A percentile compares a stretch with the other conserved stretches of the same genome.
phyloP scores from a whole-genome alignment of 75 land plant species.

The Pinus tabuliformis region DNA sequence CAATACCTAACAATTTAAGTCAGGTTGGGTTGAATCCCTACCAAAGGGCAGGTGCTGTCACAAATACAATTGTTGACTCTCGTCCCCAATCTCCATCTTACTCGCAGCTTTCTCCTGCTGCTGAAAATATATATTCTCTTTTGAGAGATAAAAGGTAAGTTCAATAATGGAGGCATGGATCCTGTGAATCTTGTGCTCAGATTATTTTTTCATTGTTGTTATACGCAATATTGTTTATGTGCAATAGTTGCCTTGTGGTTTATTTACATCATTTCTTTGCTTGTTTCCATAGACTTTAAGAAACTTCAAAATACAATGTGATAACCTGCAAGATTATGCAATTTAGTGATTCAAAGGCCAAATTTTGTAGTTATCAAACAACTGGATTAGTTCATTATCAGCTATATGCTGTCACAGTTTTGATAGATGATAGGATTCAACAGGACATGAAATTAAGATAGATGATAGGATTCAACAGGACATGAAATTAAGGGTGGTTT shows the following conservation, averaged over 20 bases:
- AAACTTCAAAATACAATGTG: too few species aligned
- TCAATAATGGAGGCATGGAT: conserved; percentile 2
- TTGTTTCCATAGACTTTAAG: too few species aligned
- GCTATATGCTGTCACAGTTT: neutral
- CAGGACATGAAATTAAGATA: neutral
- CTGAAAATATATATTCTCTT: conserved; percentile 30
- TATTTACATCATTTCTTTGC: neutral
- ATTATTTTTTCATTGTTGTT: neutral
- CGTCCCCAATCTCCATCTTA: conserved; percentile 32
- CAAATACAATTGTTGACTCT: neutral
- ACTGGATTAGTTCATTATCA: neutral
- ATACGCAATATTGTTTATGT: neutral
- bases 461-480: neutral
- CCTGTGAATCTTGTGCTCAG: neutral
- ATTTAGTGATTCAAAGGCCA: neutral
- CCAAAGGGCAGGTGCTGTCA: neutral
- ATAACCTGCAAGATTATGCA: neutral
- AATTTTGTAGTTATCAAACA: neutral
- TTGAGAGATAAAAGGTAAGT: conserved; percentile 61
- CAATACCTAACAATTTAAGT: conserved; percentile 30
- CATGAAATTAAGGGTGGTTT: neutral
- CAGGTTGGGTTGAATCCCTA: conserved; percentile 1
- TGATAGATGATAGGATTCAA: neutral
- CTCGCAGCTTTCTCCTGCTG: conserved; percentile 49
- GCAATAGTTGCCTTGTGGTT: neutral